Base-by-base conservation (phyloP, 805 yeast genomes). In the Starmerella gropengiesseri region DNA sequence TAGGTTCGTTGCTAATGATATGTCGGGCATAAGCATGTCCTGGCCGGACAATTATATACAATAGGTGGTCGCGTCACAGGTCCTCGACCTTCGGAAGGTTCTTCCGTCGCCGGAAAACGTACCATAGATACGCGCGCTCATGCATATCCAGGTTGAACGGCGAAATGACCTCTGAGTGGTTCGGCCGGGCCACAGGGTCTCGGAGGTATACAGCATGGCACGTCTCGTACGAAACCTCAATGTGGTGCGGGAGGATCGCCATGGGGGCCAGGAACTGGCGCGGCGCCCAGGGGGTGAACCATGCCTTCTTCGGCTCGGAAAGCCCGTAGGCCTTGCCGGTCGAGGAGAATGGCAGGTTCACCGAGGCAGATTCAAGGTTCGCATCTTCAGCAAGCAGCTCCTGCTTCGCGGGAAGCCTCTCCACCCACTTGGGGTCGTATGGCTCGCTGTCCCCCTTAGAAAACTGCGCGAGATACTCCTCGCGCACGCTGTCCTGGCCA, bases 151-250 rank as follows among this genome's bases (percentile, higher is more conserved):
- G 69, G 29, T 79, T 78, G 62, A 80, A 84, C 42, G 98, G 98
- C 44, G 95, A 70, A 49, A 91, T 82, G 46, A 91, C 94, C 68
- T 91, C 98, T 25, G 95, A 81, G 59, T 83, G 87, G 44, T 95
- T 96, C 6, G 96, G 95, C 61, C 96, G 76, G 12, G 96, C 94
- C 38, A 91, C 86, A 13, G 98, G 98, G 61, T 91, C 94, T 64
- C 96, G 80, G 61, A 91, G 65, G 63, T 89, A 91, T n/a, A 91
- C 81, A 5, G 95, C 96, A 61, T 87, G 95, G 60, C 97, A 89
- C 5, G 96, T 85, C 49, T 74, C 73, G 62, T 83, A 89, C 18
- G 94, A 82, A 34, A 91, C 67, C 65, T 91, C 97, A 42, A 91
- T 67, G 63, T 91, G 97, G 49, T 82, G 78, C 22, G 98, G 98